These are phyloP conservation scores for Lactarius vividus DNA, from an alignment of 768 basidiomycete genomes.

Conservation along the genomic window DNA sequence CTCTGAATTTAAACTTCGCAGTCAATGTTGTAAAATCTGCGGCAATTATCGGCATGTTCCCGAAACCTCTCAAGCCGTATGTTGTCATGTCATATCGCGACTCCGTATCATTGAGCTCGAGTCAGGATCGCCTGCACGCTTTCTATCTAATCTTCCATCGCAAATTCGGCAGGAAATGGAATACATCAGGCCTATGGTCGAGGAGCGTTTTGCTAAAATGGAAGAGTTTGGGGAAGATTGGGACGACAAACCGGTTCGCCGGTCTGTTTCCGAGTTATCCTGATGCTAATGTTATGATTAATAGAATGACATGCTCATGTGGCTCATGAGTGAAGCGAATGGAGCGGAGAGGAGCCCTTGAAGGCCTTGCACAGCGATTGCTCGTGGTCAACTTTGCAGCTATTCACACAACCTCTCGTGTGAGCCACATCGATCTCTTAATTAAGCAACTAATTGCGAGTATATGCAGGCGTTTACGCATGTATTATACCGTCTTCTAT, in stretches of 20 bases:
- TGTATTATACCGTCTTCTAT: conserved; percentile 29
- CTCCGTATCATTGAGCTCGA: neutral
- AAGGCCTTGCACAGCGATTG: conserved; percentile 34
- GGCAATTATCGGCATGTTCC: neutral
- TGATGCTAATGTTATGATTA: neutral
- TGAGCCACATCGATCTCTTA: conserved; percentile 1
- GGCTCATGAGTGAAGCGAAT: conserved; percentile 39
- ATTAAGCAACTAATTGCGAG: neutral
- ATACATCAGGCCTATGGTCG: conserved; percentile 7
- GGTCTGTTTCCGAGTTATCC: neutral
- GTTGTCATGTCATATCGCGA: neutral
- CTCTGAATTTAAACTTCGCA: neutral
- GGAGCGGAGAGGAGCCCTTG: conserved; percentile 33
- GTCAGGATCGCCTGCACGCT: neutral
- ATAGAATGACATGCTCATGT: conserved; percentile 42
- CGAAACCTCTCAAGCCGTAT: neutral
- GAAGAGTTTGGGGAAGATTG: conserved; percentile 2
- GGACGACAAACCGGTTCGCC: conserved; percentile 14
- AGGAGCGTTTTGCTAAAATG: conserved; percentile 2
- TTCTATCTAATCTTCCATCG: conserved; percentile 3
- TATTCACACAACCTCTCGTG: conserved; percentile 38
- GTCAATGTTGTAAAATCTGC: neutral
- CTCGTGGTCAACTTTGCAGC: conserved; percentile 40
- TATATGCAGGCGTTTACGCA: conserved; percentile 6
- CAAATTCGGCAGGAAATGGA: neutral